phyloP scores from a whole-genome alignment of 164 flowering plant species.

The Tinospora cordifolia region DNA sequence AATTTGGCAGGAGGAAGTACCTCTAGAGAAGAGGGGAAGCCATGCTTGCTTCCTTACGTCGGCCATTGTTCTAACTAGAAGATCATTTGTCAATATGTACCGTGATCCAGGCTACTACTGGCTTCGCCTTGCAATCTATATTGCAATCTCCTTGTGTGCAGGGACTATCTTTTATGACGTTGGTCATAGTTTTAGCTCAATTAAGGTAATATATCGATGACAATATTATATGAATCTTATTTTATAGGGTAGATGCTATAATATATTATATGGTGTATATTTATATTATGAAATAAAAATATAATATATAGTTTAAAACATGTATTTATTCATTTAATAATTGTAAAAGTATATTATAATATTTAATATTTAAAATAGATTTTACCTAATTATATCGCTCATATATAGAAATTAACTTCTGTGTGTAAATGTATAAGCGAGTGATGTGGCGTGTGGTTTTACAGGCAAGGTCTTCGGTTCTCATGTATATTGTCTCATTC shows the following conservation, averaged over 20 bases:
- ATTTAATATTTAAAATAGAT: no score
- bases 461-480: conserved; percentile 38
- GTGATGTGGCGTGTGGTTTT: background rate
- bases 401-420: no score
- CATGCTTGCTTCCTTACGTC: conserved; percentile 37
- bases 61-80: conserved; percentile 32
- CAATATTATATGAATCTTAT: no score
- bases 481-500: conserved; percentile 37
- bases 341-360: no score
- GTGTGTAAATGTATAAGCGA: no score
- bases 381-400: no score
- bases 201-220: conserved; percentile 34
- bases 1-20: conserved; percentile 27
- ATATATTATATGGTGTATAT: no score
- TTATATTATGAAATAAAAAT: no score
- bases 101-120: conserved; percentile 67
- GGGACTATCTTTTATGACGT: conserved; percentile 45
- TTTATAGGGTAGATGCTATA: no score
- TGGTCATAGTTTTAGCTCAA: conserved; percentile 29
- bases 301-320: no score
- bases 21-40: conserved; percentile 17
- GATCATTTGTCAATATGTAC: conserved; percentile 52
- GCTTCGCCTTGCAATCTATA: conserved; percentile 39
- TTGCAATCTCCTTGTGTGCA: conserved; percentile 26
- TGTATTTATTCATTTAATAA: no score